Conservation (phyloP, 2,329 filamentous ascomycete genomes). For the Geosmithia putterillii region DNA sequence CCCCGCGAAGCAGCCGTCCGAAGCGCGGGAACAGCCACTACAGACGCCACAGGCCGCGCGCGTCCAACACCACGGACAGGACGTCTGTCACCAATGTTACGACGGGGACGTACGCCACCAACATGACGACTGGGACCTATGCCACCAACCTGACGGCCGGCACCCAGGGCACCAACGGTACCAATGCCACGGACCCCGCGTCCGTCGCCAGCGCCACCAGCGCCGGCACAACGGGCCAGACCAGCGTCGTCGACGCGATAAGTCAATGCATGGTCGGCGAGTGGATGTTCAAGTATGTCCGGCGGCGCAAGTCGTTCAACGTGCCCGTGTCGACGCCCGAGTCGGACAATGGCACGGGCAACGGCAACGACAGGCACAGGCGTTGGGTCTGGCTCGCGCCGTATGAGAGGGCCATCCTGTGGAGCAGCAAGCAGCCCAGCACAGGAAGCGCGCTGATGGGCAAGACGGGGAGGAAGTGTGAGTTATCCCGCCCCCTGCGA, state of each 20-base stretch:
- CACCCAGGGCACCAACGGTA: conserved; percentile 31
- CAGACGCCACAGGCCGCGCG: conserved; percentile 39
- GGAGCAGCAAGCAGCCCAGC: conserved; percentile 95
- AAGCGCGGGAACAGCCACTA: conserved; percentile 27
- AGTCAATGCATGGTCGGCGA: conserved; percentile 98
- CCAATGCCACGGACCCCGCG: conserved; percentile 24
- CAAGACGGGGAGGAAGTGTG: conserved; percentile 88
- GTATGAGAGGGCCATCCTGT: conserved; percentile 91
- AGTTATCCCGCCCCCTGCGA: no score
- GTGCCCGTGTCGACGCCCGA: conserved; percentile 51
- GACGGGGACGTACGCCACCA: conserved; percentile 31
- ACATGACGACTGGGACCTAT: conserved; percentile 18
- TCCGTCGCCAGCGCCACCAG: conserved; percentile 34
- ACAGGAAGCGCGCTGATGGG: conserved; percentile 80
- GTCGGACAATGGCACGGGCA: conserved; percentile 47
- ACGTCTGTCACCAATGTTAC: conserved; percentile 32
- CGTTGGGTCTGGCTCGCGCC: conserved; percentile 98
- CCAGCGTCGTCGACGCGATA: conserved; percentile 87
- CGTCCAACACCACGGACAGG: conserved; percentile 47
- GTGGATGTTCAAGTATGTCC: conserved; percentile 89
- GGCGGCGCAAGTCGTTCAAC: conserved; percentile 82
- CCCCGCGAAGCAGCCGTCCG: conserved; percentile 34
- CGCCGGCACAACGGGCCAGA: conserved; percentile 37
- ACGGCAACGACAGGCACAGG: conserved; percentile 75
- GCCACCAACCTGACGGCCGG: conserved; percentile 17